These are phyloP conservation scores for Candida frijolesensis DNA, from an alignment of 1,139 yeast genomes.

Conservation along the genomic window DNA sequence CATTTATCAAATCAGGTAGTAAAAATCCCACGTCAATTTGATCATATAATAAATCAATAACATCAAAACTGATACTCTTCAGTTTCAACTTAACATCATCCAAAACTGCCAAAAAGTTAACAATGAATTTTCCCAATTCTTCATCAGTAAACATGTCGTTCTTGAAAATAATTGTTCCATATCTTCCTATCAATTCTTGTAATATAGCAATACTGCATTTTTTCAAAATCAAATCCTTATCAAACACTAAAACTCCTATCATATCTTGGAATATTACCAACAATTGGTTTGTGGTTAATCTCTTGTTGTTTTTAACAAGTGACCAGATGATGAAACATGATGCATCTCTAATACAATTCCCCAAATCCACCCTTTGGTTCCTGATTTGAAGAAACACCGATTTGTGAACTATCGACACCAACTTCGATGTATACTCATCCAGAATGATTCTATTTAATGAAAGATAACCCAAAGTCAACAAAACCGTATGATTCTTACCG, in stretches of 20 bases:
- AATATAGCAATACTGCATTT: slow-evolving; percentile 85
- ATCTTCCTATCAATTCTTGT: slow-evolving; percentile 84
- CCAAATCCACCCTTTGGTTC: slow-evolving; percentile 29
- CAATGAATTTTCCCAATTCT: slow-evolving; percentile 35
- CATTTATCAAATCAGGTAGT: slow-evolving; percentile 8
- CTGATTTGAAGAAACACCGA: slow-evolving; percentile 59
- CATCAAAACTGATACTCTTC: slow-evolving; percentile 9
- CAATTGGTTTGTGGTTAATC: slow-evolving; percentile 17
- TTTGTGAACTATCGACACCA: slow-evolving; percentile 36
- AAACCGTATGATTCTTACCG: slow-evolving; percentile 36
- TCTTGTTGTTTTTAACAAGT: slow-evolving; percentile 28
- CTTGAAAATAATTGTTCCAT: slow-evolving; percentile 38
- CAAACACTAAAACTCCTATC: slow-evolving; percentile 61
- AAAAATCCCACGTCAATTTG: slow-evolving; percentile 14
- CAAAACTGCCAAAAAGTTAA: slow-evolving; percentile 61
- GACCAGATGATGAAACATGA: slow-evolving; percentile 70
- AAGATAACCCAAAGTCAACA: slow-evolving; percentile 39
- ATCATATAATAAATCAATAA: slow-evolving; percentile 13
- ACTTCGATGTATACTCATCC: slow-evolving; percentile 21
- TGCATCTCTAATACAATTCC: slow-evolving; percentile 78
- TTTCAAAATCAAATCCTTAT: slow-evolving; percentile 70
- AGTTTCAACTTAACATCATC: slow-evolving; percentile 11
- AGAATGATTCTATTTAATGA: slow-evolving; percentile 34
- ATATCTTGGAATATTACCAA: slow-evolving; percentile 42
- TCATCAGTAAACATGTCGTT: slow-evolving; percentile 16